Conservation (phyloP, 2,329 filamentous ascomycete species). For the Emmonsia crescens region DNA sequence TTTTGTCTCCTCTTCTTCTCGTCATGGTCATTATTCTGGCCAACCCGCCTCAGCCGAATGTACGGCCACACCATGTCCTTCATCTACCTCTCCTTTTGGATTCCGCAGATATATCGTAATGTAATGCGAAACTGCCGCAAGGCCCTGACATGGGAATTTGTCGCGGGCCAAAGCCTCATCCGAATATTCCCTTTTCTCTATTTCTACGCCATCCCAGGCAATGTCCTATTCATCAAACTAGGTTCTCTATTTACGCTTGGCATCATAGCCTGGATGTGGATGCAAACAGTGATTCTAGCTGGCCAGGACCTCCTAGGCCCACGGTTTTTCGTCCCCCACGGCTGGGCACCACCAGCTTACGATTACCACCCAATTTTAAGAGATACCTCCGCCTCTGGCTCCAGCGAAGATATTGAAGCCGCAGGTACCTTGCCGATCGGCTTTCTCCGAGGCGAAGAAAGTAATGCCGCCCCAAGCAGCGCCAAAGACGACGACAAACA, state of each 20-base stretch:
- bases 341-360: constrained; percentile 58
- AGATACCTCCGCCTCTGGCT: constrained; percentile 21
- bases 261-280: constrained; percentile 70
- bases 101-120: constrained; percentile 86
- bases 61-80: constrained; percentile 57
- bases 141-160: constrained; percentile 84
- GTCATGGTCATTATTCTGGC: constrained; percentile 49
- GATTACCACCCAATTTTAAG: constrained; percentile 89
- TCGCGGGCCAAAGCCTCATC: constrained; percentile 69
- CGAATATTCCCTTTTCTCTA: constrained; percentile 74
- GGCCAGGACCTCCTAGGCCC: constrained; percentile 80
- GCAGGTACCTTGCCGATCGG: constrained; percentile 69
- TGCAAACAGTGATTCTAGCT: constrained; percentile 68
- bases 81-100: constrained; percentile 79
- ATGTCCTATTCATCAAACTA: constrained; percentile 66
- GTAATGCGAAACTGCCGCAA: constrained; percentile 81
- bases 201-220: constrained; percentile 67
- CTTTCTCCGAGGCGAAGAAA: constrained; percentile 42
- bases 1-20: constrained; percentile 48
- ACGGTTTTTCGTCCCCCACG: constrained; percentile 67
- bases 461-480: constrained; percentile 24
- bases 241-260: constrained; percentile 55
- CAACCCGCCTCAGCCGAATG: constrained; percentile 39
- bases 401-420: constrained; percentile 67
- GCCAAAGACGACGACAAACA: background rate